Evolutionary conservation across 176 grass and related monocot species (phyloP).

Genomic region (Lolium perenne): DNA sequence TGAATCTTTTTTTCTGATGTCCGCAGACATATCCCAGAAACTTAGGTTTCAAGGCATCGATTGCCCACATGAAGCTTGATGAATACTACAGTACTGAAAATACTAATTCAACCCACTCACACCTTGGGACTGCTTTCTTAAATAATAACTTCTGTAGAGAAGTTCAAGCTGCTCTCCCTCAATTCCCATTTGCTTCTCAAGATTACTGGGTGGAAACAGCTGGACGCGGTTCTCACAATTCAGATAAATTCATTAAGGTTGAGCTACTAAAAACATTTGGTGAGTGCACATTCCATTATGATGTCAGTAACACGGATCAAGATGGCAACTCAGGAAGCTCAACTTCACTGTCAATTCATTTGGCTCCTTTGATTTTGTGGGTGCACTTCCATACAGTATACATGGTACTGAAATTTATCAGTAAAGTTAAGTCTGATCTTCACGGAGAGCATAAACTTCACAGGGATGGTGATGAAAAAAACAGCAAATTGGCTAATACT

Average conservation of each 20-base stretch:
- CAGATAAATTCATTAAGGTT: conserved; percentile 62
- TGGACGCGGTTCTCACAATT: conserved; percentile 40
- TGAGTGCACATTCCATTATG: conserved; percentile 62
- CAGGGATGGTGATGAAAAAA: conserved; percentile 42
- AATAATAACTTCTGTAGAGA: conserved; percentile 66
- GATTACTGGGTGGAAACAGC: conserved; percentile 45
- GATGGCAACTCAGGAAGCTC: conserved; percentile 57
- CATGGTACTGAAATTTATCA: conserved; percentile 70
- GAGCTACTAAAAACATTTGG: conserved; percentile 84
- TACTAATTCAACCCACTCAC: conserved; percentile 36
- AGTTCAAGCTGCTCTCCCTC: conserved; percentile 80
- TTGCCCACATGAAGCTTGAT: conserved; percentile 69
- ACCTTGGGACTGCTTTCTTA: conserved; percentile 56
- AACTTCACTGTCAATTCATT: conserved; percentile 63
- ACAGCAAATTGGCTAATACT: conserved; percentile 36
- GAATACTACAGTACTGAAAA: conserved; percentile 63
- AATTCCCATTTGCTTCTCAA: conserved; percentile 51
- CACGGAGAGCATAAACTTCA: conserved; percentile 45
- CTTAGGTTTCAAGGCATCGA: conserved; percentile 62
- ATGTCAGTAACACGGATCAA: conserved; percentile 66
- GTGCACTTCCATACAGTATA: conserved; percentile 83
- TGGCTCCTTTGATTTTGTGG: conserved; percentile 82
- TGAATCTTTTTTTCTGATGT: conserved; percentile 54
- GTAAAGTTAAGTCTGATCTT: conserved; percentile 52
- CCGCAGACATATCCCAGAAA: conserved; percentile 85